These are phyloP conservation scores for Bimuria novae-zelandiae DNA, from an alignment of 2,329 filamentous ascomycete species.

Conservation along the genomic window DNA sequence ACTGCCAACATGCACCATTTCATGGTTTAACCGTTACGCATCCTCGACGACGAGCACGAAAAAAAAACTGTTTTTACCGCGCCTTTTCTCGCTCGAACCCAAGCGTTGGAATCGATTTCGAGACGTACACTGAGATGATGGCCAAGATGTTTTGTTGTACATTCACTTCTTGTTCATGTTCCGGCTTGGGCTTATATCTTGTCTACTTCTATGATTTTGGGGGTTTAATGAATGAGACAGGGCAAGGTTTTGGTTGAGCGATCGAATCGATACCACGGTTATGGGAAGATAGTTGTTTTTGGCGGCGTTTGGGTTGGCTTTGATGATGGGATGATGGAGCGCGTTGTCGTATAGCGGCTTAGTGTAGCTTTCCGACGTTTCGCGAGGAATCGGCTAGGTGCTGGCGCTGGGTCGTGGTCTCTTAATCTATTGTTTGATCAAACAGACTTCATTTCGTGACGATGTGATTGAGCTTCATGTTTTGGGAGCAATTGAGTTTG, in stretches of 20 bases:
- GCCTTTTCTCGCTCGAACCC: constrained; percentile 6
- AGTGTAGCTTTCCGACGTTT: neutral
- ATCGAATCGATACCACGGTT: constrained; percentile 5
- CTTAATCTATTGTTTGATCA: constrained; percentile 1
- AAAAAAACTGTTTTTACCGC: neutral
- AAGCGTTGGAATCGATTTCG: constrained; percentile 9
- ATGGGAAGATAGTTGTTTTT: neutral
- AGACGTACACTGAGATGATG: constrained; percentile 7
- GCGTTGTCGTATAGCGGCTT: neutral
- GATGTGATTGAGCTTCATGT: neutral
- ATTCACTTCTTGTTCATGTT: constrained; percentile 3
- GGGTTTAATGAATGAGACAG: neutral
- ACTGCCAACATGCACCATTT: neutral
- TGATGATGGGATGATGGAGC: constrained; percentile 2
- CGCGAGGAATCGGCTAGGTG: constrained; percentile 1
- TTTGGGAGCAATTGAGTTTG: too few relatives aligned
- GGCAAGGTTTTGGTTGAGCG: neutral
- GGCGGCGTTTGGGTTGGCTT: neutral
- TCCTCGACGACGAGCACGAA: neutral
- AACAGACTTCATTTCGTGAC: neutral
- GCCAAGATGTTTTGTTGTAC: constrained; percentile 7
- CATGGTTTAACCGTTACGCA: constrained; percentile 1
- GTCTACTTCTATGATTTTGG: neutral
- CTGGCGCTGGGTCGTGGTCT: neutral
- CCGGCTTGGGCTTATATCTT: neutral